These are phyloP conservation scores for Berberis vulgaris DNA, from an alignment of 164 flowering plant genomes.

Conservation along the genomic window DNA sequence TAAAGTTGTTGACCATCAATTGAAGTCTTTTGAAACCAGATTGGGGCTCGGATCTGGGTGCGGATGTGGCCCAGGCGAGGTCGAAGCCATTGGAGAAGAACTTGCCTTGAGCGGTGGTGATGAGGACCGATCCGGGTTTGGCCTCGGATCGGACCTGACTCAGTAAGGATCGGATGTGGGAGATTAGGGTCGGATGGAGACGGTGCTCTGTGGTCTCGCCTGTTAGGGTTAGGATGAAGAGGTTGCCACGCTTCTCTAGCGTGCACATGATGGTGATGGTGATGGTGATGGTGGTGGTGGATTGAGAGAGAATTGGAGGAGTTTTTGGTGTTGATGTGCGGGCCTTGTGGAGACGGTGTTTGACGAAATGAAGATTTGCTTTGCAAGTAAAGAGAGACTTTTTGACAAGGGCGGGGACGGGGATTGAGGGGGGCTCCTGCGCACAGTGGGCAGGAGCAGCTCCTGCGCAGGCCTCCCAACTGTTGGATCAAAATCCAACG, in stretches of 20 bases:
- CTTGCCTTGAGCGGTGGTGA: slow-evolving; percentile 67
- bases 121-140: slow-evolving; percentile 43
- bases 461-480: too few species aligned
- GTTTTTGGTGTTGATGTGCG: too few species aligned
- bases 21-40: slow-evolving; percentile 7
- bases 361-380: too few species aligned
- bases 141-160: slow-evolving; percentile 27
- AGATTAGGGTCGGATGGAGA: slow-evolving; percentile 19
- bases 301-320: too few species aligned
- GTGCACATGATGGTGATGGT: slow-evolving; percentile 17
- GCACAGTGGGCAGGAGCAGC: too few species aligned
- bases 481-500: too few species aligned
- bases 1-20: slow-evolving; percentile 16
- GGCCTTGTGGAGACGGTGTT: too few species aligned
- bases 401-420: too few species aligned
- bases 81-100: slow-evolving; percentile 90
- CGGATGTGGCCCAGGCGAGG: slow-evolving; percentile 47
- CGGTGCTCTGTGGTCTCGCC: slow-evolving; percentile 22
- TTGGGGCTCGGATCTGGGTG: slow-evolving; percentile 6
- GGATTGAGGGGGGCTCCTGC: too few species aligned
- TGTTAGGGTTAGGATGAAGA: slow-evolving; percentile 28
- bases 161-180: slow-evolving; percentile 29
- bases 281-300: background rate
- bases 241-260: slow-evolving; percentile 26
- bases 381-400: too few species aligned